Evolutionary conservation across 23 red algal species (phyloP).

Genomic region (Gracilariopsis chorda): DNA sequence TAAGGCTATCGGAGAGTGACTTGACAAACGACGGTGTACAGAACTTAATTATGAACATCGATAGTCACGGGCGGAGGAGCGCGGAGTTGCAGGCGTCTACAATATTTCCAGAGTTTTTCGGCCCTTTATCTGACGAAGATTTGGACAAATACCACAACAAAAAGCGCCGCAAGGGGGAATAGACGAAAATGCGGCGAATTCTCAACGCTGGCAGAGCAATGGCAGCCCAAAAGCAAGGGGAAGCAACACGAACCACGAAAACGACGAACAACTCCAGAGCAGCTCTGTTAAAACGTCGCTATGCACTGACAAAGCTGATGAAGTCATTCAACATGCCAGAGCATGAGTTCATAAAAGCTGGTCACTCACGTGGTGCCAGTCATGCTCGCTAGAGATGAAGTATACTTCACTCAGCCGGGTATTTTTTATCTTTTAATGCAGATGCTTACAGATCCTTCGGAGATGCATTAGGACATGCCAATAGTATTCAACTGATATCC

Average conservation of each 20-base stretch:
- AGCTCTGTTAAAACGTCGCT: not conserved
- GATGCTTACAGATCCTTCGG: not conserved
- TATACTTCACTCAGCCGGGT: not conserved
- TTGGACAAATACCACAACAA: not conserved
- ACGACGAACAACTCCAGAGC: not conserved
- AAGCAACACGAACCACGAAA: not conserved
- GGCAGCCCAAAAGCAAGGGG: not conserved
- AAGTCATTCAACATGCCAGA: not conserved
- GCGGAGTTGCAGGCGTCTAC: slow-evolving; percentile 17
- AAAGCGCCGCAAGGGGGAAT: not conserved
- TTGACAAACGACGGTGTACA: not conserved
- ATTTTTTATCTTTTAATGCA: not conserved
- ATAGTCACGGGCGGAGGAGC: not conserved
- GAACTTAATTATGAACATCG: not conserved
- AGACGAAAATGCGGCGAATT: not conserved
- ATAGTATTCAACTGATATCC: not conserved
- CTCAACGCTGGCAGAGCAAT: not conserved
- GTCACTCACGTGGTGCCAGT: not conserved
- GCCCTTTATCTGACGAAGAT: not conserved
- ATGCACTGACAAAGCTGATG: not conserved
- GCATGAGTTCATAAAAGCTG: not conserved
- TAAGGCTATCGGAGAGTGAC: not conserved
- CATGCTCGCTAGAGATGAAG: not conserved
- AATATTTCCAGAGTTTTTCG: slow-evolving; percentile 11
- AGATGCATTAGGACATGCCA: not conserved